Conservation (phyloP, 2,329 filamentous ascomycete species). For the Clarireedia sp. region DNA sequence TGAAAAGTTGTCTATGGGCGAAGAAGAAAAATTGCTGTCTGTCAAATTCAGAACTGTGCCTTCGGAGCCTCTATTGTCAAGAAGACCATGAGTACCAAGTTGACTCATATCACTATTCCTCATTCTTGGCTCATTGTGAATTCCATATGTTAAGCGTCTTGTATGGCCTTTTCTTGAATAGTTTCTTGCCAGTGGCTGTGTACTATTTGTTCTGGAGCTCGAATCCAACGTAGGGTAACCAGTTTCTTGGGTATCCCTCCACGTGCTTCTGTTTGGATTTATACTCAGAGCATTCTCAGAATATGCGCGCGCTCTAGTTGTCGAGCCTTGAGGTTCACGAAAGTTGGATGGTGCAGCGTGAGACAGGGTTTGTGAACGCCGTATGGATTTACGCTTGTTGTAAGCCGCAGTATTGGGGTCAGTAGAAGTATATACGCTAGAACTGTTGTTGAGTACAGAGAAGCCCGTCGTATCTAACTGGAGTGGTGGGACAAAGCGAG, state of each 20-base stretch:
- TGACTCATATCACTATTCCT: conserved; percentile 12
- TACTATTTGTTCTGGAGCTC: conserved; percentile 18
- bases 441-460: conserved; percentile 3
- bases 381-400: conserved; percentile 3
- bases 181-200: conserved; percentile 14
- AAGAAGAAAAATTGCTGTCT: conserved; percentile 21
- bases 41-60: conserved; percentile 18
- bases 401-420: neutral
- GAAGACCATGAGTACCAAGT: conserved; percentile 2
- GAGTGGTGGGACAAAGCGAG: conserved; percentile 15
- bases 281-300: conserved; percentile 23
- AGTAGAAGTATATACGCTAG: conserved; percentile 2
- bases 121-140: conserved; percentile 7
- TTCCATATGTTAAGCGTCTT: conserved; percentile 15
- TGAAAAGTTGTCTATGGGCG: conserved; percentile 21
- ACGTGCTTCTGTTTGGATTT: conserved; percentile 14
- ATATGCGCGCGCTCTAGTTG: conserved; percentile 15
- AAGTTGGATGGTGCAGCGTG: conserved; percentile 11
- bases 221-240: conserved; percentile 13
- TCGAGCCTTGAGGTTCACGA: conserved; percentile 10
- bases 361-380: conserved; percentile 8
- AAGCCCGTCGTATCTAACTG: conserved; percentile 23
- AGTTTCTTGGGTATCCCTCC: conserved; percentile 24
- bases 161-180: conserved; percentile 26
- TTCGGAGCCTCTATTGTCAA: neutral